These are phyloP conservation scores for Helenozyma rhizophorensis DNA, from an alignment of 805 yeast species.

Conservation along the genomic window DNA sequence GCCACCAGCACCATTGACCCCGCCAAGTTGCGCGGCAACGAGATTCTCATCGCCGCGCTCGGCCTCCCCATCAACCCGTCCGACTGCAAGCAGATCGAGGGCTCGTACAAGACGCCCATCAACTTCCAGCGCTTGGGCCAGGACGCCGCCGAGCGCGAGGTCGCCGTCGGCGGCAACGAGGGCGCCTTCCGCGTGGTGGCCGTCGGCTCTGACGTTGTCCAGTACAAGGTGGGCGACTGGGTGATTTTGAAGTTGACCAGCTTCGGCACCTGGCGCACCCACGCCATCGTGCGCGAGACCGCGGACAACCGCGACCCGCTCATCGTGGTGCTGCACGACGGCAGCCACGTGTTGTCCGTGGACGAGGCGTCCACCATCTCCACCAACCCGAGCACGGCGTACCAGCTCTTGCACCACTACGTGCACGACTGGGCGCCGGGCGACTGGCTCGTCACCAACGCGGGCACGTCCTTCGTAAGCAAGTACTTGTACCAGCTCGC, in stretches of 20 bases:
- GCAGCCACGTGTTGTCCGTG: conserved; percentile 2
- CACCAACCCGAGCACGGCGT: conserved; percentile 20
- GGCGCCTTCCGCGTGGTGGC: conserved; percentile 85
- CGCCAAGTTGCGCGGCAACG: conserved; percentile 16
- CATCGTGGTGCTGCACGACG: conserved; percentile 8
- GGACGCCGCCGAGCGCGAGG: conserved; percentile 36
- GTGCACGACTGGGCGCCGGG: conserved; percentile 17
- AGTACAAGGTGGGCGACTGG: conserved; percentile 42
- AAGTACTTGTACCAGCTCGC: conserved; percentile 29
- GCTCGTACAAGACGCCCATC: conserved; percentile 80
- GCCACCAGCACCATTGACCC: conserved; percentile 22
- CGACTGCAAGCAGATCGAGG: conserved; percentile 80
- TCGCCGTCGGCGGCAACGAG: conserved; percentile 84
- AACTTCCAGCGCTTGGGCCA: conserved; percentile 30
- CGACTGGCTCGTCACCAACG: conserved; percentile 32
- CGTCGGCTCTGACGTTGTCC: conserved; percentile 50
- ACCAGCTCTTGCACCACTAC: conserved; percentile 17
- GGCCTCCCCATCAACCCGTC: conserved; percentile 91
- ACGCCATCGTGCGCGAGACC: conserved; percentile 14
- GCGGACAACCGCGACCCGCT: conserved; percentile 10
- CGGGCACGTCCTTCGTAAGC: conserved; percentile 32
- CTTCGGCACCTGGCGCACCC: conserved; percentile 23
- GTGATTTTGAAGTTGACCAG: conserved; percentile 15
- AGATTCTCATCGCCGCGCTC: conserved; percentile 60
- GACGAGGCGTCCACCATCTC: conserved; percentile 19